Conservation (phyloP, 495 filamentous ascomycete species). For the Patellaria atrata region DNA sequence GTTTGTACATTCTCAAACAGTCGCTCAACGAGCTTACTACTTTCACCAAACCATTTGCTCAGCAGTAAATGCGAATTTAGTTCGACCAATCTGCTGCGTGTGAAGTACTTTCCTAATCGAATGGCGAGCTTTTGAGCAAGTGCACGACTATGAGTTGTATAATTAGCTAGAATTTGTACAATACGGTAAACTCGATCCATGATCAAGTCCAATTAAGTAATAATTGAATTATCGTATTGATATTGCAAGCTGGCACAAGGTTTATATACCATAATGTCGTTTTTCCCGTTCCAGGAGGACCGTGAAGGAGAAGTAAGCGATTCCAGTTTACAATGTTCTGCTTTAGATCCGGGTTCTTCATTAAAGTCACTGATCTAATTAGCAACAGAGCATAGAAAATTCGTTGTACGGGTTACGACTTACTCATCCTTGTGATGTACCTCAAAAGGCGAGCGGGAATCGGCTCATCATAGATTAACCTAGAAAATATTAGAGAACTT, state of each 20-base stretch:
- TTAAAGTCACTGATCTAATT: slow-evolving; percentile 7
- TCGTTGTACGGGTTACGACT: slow-evolving; percentile 2
- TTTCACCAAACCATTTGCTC: slow-evolving; percentile 42
- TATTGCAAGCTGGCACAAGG: too few relatives aligned
- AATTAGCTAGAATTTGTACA: too few relatives aligned
- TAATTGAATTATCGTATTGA: too few relatives aligned
- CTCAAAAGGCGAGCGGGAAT: slow-evolving; percentile 33
- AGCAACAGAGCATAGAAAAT: not conserved
- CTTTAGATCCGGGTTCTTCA: slow-evolving; percentile 16
- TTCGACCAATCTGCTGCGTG: slow-evolving; percentile 33
- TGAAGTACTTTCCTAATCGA: slow-evolving; percentile 33
- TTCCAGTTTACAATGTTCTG: slow-evolving; percentile 22
- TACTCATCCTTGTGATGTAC: slow-evolving; percentile 35
- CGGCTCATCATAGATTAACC: slow-evolving; percentile 35
- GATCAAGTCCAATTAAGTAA: too few relatives aligned
- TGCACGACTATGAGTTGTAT: slow-evolving; percentile 27
- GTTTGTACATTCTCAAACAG: slow-evolving; percentile 35
- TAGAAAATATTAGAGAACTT: slow-evolving; percentile 11
- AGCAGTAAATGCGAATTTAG: slow-evolving; percentile 38
- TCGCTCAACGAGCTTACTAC: slow-evolving; percentile 37
- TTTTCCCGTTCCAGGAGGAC: slow-evolving; percentile 44
- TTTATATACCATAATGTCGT: slow-evolving; percentile 31
- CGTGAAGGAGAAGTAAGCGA: slow-evolving; percentile 34
- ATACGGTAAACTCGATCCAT: too few relatives aligned
- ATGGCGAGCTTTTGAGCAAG: slow-evolving; percentile 45